phyloP scores from a whole-genome alignment of 805 yeast species.

The Wickerhamomyces alni region DNA sequence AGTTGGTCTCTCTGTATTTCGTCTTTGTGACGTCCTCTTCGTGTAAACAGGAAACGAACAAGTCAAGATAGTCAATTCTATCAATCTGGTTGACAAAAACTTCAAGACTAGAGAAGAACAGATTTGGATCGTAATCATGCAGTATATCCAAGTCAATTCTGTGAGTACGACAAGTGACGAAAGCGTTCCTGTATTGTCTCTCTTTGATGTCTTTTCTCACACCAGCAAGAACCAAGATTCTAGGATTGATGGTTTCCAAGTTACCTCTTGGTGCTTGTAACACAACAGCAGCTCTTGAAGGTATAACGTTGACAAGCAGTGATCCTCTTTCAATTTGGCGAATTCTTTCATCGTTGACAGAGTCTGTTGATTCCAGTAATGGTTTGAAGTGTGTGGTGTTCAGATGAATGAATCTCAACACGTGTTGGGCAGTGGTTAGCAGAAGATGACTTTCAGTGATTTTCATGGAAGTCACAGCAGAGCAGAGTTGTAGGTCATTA shows the following conservation, averaged over 20 bases:
- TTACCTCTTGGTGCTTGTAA: constrained; percentile 96
- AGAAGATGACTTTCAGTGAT: constrained; percentile 66
- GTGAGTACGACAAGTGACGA: constrained; percentile 79
- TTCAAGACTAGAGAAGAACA: constrained; percentile 59
- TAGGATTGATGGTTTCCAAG: constrained; percentile 86
- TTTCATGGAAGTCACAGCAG: constrained; percentile 77
- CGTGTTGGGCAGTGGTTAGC: constrained; percentile 85
- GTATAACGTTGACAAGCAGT: constrained; percentile 70
- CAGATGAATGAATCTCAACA: constrained; percentile 76
- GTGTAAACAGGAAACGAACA: constrained; percentile 78
- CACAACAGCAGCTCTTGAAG: constrained; percentile 75
- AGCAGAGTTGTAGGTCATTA: constrained; percentile 50
- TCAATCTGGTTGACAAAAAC: constrained; percentile 65
- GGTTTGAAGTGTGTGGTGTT: constrained; percentile 34
- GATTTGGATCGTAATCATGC: constrained; percentile 77
- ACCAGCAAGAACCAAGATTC: constrained; percentile 83
- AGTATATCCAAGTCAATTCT: constrained; percentile 86
- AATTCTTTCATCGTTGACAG: constrained; percentile 66
- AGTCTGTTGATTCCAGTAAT: constrained; percentile 30
- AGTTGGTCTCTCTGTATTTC: constrained; percentile 70
- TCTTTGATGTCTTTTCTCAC: constrained; percentile 65
- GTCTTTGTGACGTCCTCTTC: constrained; percentile 82
- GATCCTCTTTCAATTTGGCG: constrained; percentile 92
- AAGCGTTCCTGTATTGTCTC: constrained; percentile 64
- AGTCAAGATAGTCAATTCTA: constrained; percentile 70